These are phyloP conservation scores for Phytophthora vignae DNA, from an alignment of 352 stramenopile genomes.

Conservation along the genomic window DNA sequence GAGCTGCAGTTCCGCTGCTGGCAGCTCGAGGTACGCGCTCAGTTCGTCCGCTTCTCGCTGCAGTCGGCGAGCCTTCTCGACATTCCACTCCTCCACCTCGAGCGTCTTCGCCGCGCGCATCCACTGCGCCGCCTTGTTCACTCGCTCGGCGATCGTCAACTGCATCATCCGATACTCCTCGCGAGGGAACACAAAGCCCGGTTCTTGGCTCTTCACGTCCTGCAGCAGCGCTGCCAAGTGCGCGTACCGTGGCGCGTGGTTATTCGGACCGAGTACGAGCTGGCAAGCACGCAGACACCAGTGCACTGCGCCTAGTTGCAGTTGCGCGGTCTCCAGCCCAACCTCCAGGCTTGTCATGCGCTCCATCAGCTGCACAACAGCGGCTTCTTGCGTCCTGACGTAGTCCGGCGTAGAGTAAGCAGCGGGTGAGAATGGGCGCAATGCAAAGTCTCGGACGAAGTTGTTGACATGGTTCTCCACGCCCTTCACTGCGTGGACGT, in stretches of 20 bases:
- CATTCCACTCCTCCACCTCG: slow-evolving; percentile 75
- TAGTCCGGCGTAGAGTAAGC: slow-evolving; percentile 61
- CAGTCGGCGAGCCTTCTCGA: slow-evolving; percentile 56
- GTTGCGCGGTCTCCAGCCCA: slow-evolving; percentile 56
- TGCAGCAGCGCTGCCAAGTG: slow-evolving; percentile 75
- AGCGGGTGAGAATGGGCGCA: slow-evolving; percentile 52
- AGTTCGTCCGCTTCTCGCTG: slow-evolving; percentile 62
- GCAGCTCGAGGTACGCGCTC: slow-evolving; percentile 70
- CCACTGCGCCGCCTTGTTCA: slow-evolving; percentile 69
- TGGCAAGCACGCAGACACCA: slow-evolving; percentile 81
- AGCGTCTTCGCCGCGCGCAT: slow-evolving; percentile 70
- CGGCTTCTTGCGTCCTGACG: slow-evolving; percentile 24
- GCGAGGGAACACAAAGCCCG: slow-evolving; percentile 65
- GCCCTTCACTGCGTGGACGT: slow-evolving; percentile 56
- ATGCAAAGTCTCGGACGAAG: slow-evolving; percentile 56
- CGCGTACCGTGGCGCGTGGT: slow-evolving; percentile 64
- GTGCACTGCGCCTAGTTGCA: slow-evolving; percentile 70
- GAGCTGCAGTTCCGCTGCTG: slow-evolving; percentile 69
- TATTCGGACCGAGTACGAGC: slow-evolving; percentile 58
- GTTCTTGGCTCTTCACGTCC: slow-evolving; percentile 50
- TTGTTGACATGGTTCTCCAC: slow-evolving; percentile 45
- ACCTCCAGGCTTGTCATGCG: slow-evolving; percentile 71
- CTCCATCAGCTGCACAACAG: slow-evolving; percentile 58
- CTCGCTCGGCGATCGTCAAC: slow-evolving; percentile 70
- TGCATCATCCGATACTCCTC: slow-evolving; percentile 79